phyloP scores from a whole-genome alignment of 139 green algal species.

The Edaphochlamys debaryana region DNA sequence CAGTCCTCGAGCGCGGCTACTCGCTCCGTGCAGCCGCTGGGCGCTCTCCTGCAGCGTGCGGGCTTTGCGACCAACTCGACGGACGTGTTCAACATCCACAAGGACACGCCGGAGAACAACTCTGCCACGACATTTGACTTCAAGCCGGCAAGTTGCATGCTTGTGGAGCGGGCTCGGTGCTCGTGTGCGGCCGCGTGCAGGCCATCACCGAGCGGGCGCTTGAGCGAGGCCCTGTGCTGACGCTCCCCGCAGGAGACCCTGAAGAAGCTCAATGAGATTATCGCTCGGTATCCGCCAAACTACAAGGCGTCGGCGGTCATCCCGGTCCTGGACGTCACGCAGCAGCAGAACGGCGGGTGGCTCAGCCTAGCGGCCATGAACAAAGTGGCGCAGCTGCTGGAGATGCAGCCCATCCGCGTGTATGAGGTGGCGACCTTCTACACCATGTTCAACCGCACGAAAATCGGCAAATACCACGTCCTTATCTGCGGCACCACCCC shows the following conservation, averaged over 20 bases:
- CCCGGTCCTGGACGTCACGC: conserved; percentile 95
- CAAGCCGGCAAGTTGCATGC: conserved; percentile 57
- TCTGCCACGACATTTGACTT: conserved; percentile 86
- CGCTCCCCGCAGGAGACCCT: conserved; percentile 43
- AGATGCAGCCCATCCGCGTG: conserved; percentile 92
- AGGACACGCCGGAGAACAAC: conserved; percentile 84
- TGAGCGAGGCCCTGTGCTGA: background rate
- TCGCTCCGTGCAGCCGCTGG: conserved; percentile 12
- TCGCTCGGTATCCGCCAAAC: conserved; percentile 92
- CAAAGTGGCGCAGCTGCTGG: conserved; percentile 86
- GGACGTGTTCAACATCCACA: conserved; percentile 92
- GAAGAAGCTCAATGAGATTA: conserved; percentile 77
- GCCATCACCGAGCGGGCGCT: background rate
- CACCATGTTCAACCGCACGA: conserved; percentile 99
- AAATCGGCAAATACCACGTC: conserved; percentile 97
- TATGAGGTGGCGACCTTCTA: conserved; percentile 99
- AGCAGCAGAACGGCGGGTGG: conserved; percentile 96
- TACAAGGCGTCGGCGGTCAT: conserved; percentile 96
- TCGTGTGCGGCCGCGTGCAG: background rate
- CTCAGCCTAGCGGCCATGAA: conserved; percentile 94
- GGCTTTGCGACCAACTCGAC: conserved; percentile 90
- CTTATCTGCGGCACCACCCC: conserved; percentile 98
- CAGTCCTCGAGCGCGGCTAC: background rate
- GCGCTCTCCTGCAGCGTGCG: conserved; percentile 10
- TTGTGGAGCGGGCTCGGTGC: too few species aligned